These are phyloP conservation scores for Phylloporus sp. DNA, from an alignment of 768 basidiomycete species.

Conservation along the genomic window DNA sequence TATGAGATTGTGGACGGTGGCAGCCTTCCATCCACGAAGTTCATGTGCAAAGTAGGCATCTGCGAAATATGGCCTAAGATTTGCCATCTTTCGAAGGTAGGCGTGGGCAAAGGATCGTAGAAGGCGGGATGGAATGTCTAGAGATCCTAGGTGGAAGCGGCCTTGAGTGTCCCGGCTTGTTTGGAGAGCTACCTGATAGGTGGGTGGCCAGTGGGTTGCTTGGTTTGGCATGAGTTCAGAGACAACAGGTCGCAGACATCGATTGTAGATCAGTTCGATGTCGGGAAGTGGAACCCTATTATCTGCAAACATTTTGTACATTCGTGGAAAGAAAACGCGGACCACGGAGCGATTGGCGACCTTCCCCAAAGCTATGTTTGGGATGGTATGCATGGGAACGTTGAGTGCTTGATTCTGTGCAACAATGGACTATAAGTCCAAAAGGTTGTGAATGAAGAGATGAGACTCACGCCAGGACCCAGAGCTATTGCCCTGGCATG, in stretches of 20 bases:
- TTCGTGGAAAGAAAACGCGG: background rate
- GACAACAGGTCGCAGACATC: background rate
- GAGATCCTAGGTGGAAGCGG: background rate
- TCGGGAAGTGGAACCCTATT: too few relatives aligned
- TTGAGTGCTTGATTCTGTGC: background rate
- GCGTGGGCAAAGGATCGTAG: rapidly evolving
- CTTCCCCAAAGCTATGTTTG: background rate
- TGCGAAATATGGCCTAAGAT: background rate
- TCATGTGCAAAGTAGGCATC: slow-evolving; percentile 14
- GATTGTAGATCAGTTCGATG: background rate
- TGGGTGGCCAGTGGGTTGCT: background rate
- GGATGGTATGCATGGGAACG: background rate
- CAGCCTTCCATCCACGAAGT: slow-evolving; percentile 7
- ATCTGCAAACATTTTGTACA: too few relatives aligned
- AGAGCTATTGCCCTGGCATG: background rate
- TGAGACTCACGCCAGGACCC: too few relatives aligned
- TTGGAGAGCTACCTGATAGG: background rate
- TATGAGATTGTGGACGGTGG: slow-evolving; percentile 1
- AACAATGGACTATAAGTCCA: too few relatives aligned
- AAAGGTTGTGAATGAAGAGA: too few relatives aligned
- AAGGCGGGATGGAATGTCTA: background rate
- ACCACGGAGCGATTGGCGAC: background rate
- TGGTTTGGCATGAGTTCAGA: background rate
- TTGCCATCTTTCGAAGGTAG: background rate
- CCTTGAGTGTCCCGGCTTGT: background rate